A percentile compares a stretch with the other conserved stretches of the same genome.
Conservation (phyloP, 192 early-diverging fungal species). For the Backusella tarrabulga region DNA sequence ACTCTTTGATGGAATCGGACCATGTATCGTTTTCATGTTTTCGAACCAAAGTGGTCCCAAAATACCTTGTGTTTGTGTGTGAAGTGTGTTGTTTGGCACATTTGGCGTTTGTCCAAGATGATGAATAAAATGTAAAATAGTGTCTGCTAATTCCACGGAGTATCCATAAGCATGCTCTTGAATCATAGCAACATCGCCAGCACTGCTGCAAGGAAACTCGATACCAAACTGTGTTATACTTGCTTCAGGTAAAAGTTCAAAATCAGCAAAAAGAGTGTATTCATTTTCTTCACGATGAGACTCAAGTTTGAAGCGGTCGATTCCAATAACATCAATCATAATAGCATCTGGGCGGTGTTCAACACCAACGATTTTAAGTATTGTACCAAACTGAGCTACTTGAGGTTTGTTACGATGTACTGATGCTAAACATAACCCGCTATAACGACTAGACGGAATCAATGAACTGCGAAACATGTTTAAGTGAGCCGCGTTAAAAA, state of each 20-base stretch:
- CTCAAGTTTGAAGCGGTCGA: slow-evolving; percentile 12
- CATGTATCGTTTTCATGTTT: slow-evolving; percentile 6
- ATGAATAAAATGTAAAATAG: slow-evolving; percentile 14
- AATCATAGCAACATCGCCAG: neutral
- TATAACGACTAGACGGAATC: slow-evolving; percentile 14
- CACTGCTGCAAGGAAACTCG: neutral
- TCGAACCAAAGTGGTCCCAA: slow-evolving; percentile 17
- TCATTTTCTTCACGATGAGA: slow-evolving; percentile 1
- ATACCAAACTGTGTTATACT: neutral
- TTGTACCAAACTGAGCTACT: slow-evolving; percentile 21
- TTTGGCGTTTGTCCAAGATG: neutral
- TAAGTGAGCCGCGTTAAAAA: slow-evolving; percentile 2
- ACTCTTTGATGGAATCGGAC: slow-evolving; percentile 11
- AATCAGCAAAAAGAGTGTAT: neutral
- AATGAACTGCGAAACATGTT: slow-evolving; percentile 1
- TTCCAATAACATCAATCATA: slow-evolving; percentile 16
- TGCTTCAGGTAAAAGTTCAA: slow-evolving; percentile 4
- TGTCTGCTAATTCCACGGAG: slow-evolving; percentile 12
- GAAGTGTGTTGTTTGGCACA: neutral
- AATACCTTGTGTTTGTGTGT: slow-evolving; percentile 9
- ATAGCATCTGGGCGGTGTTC: slow-evolving; percentile 18
- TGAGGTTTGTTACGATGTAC: slow-evolving; percentile 13
- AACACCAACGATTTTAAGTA: slow-evolving; percentile 14
- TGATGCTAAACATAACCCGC: slow-evolving; percentile 14
- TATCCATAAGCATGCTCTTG: slow-evolving; percentile 1